Conservation (phyloP, 2,329 filamentous ascomycete species). For the Pseudonectria buxi region DNA sequence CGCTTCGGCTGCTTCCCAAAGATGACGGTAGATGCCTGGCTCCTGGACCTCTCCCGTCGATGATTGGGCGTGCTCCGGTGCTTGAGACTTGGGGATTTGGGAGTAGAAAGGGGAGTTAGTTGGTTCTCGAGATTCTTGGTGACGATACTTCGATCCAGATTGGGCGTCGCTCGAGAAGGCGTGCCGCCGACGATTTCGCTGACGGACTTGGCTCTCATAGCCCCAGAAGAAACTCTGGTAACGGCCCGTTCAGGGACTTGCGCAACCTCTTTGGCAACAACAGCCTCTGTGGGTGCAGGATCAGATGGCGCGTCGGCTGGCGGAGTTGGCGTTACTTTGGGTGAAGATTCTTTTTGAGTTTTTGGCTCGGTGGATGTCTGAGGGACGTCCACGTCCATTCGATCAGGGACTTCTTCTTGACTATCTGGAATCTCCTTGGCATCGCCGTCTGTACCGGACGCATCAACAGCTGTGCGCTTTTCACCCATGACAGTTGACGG, state of each 20-base stretch:
- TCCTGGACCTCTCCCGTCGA: constrained; percentile 52
- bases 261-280: constrained; percentile 14
- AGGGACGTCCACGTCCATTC: constrained; percentile 28
- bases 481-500: too few species aligned
- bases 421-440: constrained; percentile 30
- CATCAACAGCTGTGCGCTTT: neutral
- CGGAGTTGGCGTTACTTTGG: constrained; percentile 2
- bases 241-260: constrained; percentile 47
- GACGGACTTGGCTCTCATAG: constrained; percentile 64
- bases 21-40: constrained; percentile 66
- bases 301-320: constrained; percentile 8
- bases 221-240: constrained; percentile 63
- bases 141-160: constrained; percentile 27
- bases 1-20: constrained; percentile 62
- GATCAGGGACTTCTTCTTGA: constrained; percentile 25
- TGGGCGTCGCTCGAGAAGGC: constrained; percentile 28
- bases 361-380: constrained; percentile 1
- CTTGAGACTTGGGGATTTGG: constrained; percentile 34
- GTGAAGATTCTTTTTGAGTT: constrained; percentile 5
- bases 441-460: constrained; percentile 3
- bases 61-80: constrained; percentile 27
- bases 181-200: constrained; percentile 63
- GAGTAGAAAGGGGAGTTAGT: constrained; percentile 35
- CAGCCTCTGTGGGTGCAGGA: constrained; percentile 4
- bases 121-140: constrained; percentile 27